Percentiles rank a stretch among this genome's conserved stretches.
Conservation (phyloP, 495 filamentous ascomycete species). For the Penicillium coffeae region DNA sequence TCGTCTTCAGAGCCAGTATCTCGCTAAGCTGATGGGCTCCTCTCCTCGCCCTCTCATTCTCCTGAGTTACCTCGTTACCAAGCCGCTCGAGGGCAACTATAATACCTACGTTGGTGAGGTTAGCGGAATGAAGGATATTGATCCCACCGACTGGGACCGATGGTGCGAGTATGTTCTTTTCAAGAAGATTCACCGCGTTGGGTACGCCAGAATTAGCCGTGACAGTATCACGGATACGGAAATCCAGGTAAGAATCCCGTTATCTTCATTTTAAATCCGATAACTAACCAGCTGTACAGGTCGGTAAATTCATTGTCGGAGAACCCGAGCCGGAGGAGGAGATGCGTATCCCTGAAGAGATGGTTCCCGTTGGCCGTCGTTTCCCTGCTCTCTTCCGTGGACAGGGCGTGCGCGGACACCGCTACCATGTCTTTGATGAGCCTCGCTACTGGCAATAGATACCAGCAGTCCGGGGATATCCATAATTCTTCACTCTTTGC, state of each 20-base stretch:
- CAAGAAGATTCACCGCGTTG: conserved; percentile 80
- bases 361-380: conserved; percentile 68
- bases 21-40: conserved; percentile 82
- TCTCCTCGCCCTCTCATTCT: conserved; percentile 78
- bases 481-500: background rate
- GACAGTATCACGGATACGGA: conserved; percentile 96
- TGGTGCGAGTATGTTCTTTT: conserved; percentile 99
- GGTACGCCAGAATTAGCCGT: conserved; percentile 85
- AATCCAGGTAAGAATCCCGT: conserved; percentile 62
- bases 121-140: conserved; percentile 94
- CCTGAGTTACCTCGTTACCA: conserved; percentile 88
- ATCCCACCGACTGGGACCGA: conserved; percentile 88
- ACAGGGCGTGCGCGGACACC: conserved; percentile 81
- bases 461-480: background rate
- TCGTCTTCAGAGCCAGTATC: conserved; percentile 79
- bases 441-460: conserved; percentile 65
- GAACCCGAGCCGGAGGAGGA: conserved; percentile 57
- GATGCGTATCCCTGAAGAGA: conserved; percentile 57
- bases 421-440: conserved; percentile 94
- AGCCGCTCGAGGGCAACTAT: conserved; percentile 90
- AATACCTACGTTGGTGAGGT: conserved; percentile 87
- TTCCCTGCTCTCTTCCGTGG: conserved; percentile 90
- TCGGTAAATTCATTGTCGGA: conserved; percentile 92
- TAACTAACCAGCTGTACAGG: conserved; percentile 38
- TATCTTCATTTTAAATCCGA: background rate